These are phyloP conservation scores for Volvox carteri DNA, from an alignment of 163 green algal genomes.

Conservation along the genomic window DNA sequence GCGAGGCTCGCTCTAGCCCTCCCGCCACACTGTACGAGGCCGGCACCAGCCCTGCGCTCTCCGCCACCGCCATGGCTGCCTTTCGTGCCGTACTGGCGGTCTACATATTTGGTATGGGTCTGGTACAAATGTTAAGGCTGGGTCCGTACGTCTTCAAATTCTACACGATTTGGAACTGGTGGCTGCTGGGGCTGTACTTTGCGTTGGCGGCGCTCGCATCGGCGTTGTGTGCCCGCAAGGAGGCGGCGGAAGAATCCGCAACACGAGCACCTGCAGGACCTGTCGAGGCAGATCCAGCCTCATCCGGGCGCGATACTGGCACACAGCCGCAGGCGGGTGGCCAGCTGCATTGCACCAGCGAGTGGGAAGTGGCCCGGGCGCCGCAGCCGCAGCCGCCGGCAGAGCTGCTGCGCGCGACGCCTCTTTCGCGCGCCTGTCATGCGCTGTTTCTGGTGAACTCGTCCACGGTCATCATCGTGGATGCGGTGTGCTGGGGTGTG, in stretches of 20 bases:
- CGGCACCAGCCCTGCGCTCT: conserved; percentile 25
- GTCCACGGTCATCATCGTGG: conserved; percentile 50
- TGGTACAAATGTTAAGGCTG: not conserved
- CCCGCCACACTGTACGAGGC: conserved; percentile 30
- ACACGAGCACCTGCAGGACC: not conserved
- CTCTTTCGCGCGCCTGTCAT: conserved; percentile 35
- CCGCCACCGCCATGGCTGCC: not conserved
- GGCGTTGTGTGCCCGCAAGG: not conserved
- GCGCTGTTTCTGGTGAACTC: conserved; percentile 46
- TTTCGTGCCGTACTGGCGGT: not conserved
- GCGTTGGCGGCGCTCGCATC: conserved; percentile 18
- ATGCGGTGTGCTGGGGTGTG: conserved; percentile 47
- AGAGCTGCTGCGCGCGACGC: not conserved
- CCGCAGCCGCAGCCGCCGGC: not conserved
- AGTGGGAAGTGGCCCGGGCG: not conserved
- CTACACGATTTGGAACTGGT: conserved; percentile 55
- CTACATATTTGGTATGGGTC: conserved; percentile 42
- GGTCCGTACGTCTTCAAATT: conserved; percentile 33
- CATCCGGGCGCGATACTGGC: too few species aligned
- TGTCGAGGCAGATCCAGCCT: too few species aligned
- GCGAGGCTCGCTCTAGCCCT: not conserved
- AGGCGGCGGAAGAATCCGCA: not conserved
- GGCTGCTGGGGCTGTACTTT: conserved; percentile 52
- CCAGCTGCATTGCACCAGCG: too few species aligned
- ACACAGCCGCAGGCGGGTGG: not conserved